A percentile compares a stretch with the other conserved stretches of the same genome.
phyloP scores from a whole-genome alignment of 768 basidiomycete genomes.

The Kwoniella dendrophila region DNA sequence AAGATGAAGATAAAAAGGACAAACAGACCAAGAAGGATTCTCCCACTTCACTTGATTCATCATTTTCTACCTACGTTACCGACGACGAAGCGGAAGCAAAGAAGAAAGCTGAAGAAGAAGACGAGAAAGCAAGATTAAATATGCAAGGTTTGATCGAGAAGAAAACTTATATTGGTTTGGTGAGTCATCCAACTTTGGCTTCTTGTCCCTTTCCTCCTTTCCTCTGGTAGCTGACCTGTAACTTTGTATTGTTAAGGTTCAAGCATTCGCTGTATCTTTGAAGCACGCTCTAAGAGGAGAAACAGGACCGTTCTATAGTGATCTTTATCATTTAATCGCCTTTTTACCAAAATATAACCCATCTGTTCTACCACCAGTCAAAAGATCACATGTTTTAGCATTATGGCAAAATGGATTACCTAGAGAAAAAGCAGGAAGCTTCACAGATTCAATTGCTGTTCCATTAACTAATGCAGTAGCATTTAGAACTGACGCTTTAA shows the following conservation, averaged over 20 bases:
- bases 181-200: constrained; percentile 47
- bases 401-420: constrained; percentile 47
- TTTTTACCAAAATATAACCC: constrained; percentile 36
- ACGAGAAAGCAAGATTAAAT: constrained; percentile 24
- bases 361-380: constrained; percentile 38
- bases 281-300: constrained; percentile 68
- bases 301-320: constrained; percentile 71
- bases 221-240: too few species aligned
- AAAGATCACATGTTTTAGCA: constrained; percentile 34
- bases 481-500: constrained; percentile 12
- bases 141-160: constrained; percentile 67
- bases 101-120: constrained; percentile 12
- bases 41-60: not conserved
- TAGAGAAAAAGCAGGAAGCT: constrained; percentile 30
- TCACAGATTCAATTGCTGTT: constrained; percentile 33
- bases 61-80: not conserved
- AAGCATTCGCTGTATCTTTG: constrained; percentile 69
- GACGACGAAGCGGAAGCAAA: constrained; percentile 3
- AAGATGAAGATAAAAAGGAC: constrained; percentile 23
- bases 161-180: constrained; percentile 72
- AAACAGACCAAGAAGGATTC: constrained; percentile 1
- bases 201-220: too few species aligned
- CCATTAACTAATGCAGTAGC: constrained; percentile 38
- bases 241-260: too few species aligned
- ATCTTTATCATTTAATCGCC: constrained; percentile 56